Conservation (phyloP, 2,329 filamentous ascomycete genomes). For the Diplodia scrobiculata region DNA sequence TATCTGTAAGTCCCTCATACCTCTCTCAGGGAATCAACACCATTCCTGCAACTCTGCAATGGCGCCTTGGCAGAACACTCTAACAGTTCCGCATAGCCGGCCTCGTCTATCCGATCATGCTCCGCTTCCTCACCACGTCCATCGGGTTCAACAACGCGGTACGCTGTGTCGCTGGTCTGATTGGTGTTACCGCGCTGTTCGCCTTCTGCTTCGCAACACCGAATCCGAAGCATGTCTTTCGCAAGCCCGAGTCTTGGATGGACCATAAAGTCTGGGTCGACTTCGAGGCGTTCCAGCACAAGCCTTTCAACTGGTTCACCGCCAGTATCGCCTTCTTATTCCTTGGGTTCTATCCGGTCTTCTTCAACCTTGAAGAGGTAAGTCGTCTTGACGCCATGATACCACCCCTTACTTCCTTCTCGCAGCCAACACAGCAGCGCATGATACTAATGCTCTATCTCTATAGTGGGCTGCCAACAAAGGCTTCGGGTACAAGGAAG, state of each 20-base stretch:
- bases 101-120: slow-evolving; percentile 53
- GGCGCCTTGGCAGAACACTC: not conserved
- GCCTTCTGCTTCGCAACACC: slow-evolving; percentile 50
- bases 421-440: not conserved
- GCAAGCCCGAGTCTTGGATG: slow-evolving; percentile 46
- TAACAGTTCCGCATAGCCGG: slow-evolving; percentile 38
- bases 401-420: not conserved
- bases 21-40: not conserved
- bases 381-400: slow-evolving; percentile 27
- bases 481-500: slow-evolving; percentile 47
- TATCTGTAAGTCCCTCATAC: slow-evolving; percentile 38
- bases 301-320: slow-evolving; percentile 50
- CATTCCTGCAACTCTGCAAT: not conserved
- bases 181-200: slow-evolving; percentile 46
- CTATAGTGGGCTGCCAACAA: slow-evolving; percentile 50
- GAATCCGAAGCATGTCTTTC: slow-evolving; percentile 47
- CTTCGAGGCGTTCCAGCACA: slow-evolving; percentile 48
- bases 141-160: slow-evolving; percentile 52
- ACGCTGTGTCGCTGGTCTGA: slow-evolving; percentile 48
- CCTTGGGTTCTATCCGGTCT: slow-evolving; percentile 56
- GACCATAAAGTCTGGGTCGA: slow-evolving; percentile 49
- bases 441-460: not conserved
- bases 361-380: slow-evolving; percentile 57
- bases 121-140: slow-evolving; percentile 47
- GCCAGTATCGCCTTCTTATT: slow-evolving; percentile 53